These are phyloP conservation scores for Backusella parvicylindrica DNA, from an alignment of 192 early-diverging fungal species.

Conservation along the genomic window DNA sequence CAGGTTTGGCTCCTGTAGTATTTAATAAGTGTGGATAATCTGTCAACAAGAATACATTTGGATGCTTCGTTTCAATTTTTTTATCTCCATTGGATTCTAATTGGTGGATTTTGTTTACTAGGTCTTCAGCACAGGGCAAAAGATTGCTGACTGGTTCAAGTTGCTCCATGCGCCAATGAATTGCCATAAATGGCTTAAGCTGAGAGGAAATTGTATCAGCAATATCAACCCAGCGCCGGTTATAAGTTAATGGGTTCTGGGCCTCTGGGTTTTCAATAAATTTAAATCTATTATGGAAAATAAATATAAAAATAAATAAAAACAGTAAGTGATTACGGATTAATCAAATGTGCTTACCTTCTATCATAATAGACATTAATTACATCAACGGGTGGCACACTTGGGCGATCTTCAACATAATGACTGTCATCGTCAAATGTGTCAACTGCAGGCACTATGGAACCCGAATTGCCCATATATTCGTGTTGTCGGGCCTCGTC, in stretches of 20 bases:
- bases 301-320: not conserved
- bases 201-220: slow-evolving; percentile 26
- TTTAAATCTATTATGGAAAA: slow-evolving; percentile 10
- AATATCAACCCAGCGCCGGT: slow-evolving; percentile 15
- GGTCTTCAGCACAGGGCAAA: slow-evolving; percentile 27
- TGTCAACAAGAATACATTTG: slow-evolving; percentile 34
- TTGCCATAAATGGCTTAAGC: slow-evolving; percentile 33
- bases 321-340: not conserved
- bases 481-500: slow-evolving; percentile 1
- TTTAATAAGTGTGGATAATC: slow-evolving; percentile 41
- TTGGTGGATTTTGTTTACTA: slow-evolving; percentile 12
- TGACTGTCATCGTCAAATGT: not conserved
- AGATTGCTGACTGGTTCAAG: slow-evolving; percentile 17
- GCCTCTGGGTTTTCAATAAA: slow-evolving; percentile 26
- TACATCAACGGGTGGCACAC: slow-evolving; percentile 8
- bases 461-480: not conserved
- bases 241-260: slow-evolving; percentile 20
- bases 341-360: slow-evolving; percentile 11
- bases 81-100: not conserved
- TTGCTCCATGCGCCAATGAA: slow-evolving; percentile 44
- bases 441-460: not conserved
- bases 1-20: slow-evolving; percentile 17
- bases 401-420: not conserved
- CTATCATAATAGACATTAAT: slow-evolving; percentile 30
- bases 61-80: not conserved